phyloP scores from a whole-genome alignment of 2,329 filamentous ascomycete genomes.

The Alternaria triticina region DNA sequence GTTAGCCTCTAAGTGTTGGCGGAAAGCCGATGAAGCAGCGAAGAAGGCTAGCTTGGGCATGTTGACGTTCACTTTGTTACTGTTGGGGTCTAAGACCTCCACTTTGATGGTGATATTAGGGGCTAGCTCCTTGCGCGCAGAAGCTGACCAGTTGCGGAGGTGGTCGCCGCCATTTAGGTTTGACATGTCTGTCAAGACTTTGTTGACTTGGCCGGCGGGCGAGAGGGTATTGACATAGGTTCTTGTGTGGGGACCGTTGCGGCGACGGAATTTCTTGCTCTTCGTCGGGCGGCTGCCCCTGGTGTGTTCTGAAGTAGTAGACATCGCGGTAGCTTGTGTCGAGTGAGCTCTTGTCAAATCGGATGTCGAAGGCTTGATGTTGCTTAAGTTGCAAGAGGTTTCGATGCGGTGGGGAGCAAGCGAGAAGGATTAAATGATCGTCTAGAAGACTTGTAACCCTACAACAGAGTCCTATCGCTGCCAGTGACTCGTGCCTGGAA shows the following conservation, averaged over 20 bases:
- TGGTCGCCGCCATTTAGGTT: constrained; percentile 8
- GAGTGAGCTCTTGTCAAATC: neutral
- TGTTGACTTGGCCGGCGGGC: constrained; percentile 5
- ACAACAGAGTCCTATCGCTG: neutral
- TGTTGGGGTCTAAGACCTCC: neutral
- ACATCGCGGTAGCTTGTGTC: neutral
- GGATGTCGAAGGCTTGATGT: neutral
- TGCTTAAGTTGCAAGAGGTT: neutral
- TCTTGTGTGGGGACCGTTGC: neutral
- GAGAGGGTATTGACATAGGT: constrained; percentile 2
- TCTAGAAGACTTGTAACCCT: neutral
- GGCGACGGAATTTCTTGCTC: neutral
- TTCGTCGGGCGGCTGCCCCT: neutral
- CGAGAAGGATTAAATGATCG: neutral
- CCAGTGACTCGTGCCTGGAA: neutral
- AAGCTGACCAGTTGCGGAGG: constrained; percentile 9
- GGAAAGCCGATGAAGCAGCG: constrained; percentile 6
- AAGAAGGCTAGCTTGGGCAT: constrained; percentile 10
- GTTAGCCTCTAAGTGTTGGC: neutral
- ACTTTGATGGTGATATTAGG: constrained; percentile 1
- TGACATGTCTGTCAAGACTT: constrained; percentile 2
- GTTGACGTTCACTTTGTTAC: neutral
- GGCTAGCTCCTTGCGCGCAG: constrained; percentile 3
- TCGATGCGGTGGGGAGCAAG: neutral
- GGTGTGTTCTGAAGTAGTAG: neutral